Evolutionary conservation across 345 rosid genomes (phyloP).

Genomic region (Microcos paniculata): DNA sequence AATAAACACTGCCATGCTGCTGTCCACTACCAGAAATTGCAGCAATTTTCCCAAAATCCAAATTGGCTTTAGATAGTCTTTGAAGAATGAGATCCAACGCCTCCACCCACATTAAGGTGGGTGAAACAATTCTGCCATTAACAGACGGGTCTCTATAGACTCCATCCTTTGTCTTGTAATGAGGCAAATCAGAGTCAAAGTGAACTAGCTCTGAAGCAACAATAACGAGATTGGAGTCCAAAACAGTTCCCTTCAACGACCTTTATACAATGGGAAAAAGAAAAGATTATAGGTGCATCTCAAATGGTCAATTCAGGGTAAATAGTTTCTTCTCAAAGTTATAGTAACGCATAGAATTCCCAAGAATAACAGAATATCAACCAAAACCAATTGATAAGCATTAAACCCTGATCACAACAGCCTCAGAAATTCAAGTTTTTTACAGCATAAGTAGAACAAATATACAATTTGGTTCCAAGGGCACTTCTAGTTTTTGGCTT

Average conservation of each 20-base stretch:
- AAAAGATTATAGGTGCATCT: neutral
- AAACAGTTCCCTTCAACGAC: slow-evolving; percentile 93
- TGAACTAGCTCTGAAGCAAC: slow-evolving; percentile 63
- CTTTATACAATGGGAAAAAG: slow-evolving; percentile 29
- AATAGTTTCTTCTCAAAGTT: neutral
- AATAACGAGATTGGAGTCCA: slow-evolving; percentile 68
- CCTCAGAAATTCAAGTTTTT: neutral
- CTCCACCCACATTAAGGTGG: slow-evolving; percentile 97
- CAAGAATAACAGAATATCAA: slow-evolving; percentile 1
- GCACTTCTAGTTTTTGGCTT: neutral
- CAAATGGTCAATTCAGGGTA: neutral
- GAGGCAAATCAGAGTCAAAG: slow-evolving; percentile 80
- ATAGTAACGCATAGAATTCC: neutral
- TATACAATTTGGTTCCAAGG: neutral
- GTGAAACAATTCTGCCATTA: slow-evolving; percentile 81
- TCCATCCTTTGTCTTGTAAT: slow-evolving; percentile 81
- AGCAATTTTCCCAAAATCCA: slow-evolving; percentile 65
- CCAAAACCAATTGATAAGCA: neutral
- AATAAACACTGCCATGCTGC: slow-evolving; percentile 97
- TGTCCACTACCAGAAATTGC: slow-evolving; percentile 98
- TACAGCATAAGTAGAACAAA: neutral
- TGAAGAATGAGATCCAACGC: slow-evolving; percentile 83
- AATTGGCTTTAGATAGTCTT: slow-evolving; percentile 45
- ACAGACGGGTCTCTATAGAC: slow-evolving; percentile 66
- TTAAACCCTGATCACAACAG: neutral